Conservation (phyloP, 1,284 basidiomycete species). For the Singerocomus rubriflavus region DNA sequence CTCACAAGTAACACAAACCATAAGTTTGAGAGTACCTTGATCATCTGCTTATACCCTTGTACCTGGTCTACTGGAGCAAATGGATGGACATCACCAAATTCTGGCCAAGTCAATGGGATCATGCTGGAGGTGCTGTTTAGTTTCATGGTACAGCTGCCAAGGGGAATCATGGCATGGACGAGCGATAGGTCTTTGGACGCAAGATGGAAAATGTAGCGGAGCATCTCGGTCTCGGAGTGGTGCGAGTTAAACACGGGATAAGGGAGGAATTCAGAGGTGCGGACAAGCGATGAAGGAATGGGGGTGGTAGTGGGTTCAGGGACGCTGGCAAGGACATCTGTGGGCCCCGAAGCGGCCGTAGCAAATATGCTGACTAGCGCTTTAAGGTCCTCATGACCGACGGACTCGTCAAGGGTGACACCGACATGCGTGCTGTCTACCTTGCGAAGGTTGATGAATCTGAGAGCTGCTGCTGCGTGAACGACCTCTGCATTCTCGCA, state of each 20-base stretch:
- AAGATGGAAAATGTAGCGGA: slow-evolving; percentile 93
- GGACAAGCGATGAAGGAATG: slow-evolving; percentile 60
- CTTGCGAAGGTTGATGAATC: slow-evolving; percentile 81
- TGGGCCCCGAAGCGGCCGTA: slow-evolving; percentile 45
- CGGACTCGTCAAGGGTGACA: slow-evolving; percentile 91
- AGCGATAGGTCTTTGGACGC: slow-evolving; percentile 95
- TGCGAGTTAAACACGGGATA: slow-evolving; percentile 94
- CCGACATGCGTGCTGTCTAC: slow-evolving; percentile 81
- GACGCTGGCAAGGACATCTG: slow-evolving; percentile 44
- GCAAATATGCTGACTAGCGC: slow-evolving; percentile 84
- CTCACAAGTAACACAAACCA: not conserved
- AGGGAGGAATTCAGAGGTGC: slow-evolving; percentile 75
- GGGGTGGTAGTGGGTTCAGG: slow-evolving; percentile 36
- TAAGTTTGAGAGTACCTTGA: slow-evolving; percentile 51
- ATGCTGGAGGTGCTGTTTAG: slow-evolving; percentile 96
- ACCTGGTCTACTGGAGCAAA: slow-evolving; percentile 92
- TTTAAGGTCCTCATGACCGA: slow-evolving; percentile 72
- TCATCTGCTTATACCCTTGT: slow-evolving; percentile 80
- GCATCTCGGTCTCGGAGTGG: slow-evolving; percentile 97
- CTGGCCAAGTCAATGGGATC: slow-evolving; percentile 93
- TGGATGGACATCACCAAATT: slow-evolving; percentile 88
- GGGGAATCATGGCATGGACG: slow-evolving; percentile 95
- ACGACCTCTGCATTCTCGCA: slow-evolving; percentile 61
- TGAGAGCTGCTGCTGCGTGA: slow-evolving; percentile 65
- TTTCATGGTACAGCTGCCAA: slow-evolving; percentile 97